Evolutionary conservation across 108 stramenopile genomes (phyloP).

Genomic region (Halocafeteria seosinensis): DNA sequence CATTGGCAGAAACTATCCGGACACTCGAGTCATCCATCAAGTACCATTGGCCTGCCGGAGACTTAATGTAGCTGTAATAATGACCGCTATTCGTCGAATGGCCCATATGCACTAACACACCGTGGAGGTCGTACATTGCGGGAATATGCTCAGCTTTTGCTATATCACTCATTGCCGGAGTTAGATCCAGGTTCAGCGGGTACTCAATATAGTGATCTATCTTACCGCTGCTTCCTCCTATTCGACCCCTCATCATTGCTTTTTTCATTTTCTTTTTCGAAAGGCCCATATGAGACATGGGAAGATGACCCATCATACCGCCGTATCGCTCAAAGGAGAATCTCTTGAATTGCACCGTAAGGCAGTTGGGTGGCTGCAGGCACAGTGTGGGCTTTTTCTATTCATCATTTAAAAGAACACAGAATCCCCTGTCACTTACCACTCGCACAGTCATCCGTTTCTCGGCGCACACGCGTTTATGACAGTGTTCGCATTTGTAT

Average conservation of each 20-base stretch:
- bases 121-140: neutral
- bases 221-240: conserved; percentile 1
- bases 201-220: neutral
- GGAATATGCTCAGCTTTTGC: neutral
- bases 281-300: too few species aligned
- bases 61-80: neutral
- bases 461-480: conserved; percentile 50
- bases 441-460: conserved; percentile 61
- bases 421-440: too few species aligned
- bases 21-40: neutral
- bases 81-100: neutral
- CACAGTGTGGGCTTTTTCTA: conserved; percentile 53
- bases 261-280: neutral
- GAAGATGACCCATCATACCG: conserved; percentile 22
- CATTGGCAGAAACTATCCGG: neutral
- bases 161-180: neutral
- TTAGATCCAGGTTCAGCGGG: neutral
- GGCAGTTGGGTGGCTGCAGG: conserved; percentile 60
- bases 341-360: conserved; percentile 80
- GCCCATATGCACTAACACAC: conserved; percentile 1
- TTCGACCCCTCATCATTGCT: neutral
- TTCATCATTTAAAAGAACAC: too few species aligned
- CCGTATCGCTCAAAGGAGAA: conserved; percentile 50
- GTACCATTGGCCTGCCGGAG: neutral
- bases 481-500: conserved; percentile 74